phyloP scores from a whole-genome alignment of 108 stramenopile species.

The Nitzschia putrida region DNA sequence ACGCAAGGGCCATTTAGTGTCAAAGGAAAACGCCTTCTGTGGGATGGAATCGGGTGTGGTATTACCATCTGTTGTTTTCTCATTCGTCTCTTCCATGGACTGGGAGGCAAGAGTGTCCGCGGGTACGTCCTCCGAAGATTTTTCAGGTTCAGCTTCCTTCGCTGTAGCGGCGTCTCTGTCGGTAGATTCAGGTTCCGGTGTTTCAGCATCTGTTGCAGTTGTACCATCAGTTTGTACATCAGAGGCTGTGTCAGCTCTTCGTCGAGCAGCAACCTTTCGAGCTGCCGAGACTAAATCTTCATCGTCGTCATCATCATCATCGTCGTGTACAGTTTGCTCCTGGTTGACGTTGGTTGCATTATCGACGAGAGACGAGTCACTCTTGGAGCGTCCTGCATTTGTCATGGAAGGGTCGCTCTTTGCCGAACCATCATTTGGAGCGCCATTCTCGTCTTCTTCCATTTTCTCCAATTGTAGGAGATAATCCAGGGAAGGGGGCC shows the following conservation, averaged over 20 bases:
- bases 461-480: not conserved
- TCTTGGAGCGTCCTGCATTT: too few relatives aligned
- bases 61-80: not conserved
- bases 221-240: not conserved
- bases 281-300: slow-evolving; percentile 20
- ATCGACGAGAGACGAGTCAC: too few relatives aligned
- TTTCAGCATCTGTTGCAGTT: not conserved
- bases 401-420: too few relatives aligned
- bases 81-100: not conserved
- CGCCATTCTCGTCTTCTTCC: not conserved
- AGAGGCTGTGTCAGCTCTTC: not conserved
- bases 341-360: too few relatives aligned
- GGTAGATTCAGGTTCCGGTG: too few relatives aligned
- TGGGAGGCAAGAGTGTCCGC: not conserved
- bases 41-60: not conserved
- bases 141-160: not conserved
- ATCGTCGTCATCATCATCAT: not conserved
- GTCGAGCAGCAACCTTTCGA: not conserved
- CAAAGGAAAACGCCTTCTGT: too few relatives aligned
- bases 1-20: too few relatives aligned
- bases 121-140: not conserved
- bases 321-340: too few relatives aligned
- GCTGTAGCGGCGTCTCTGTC: not conserved
- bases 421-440: not conserved
- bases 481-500: slow-evolving; percentile 36